These are phyloP conservation scores for Ottelia alismoides DNA, from an alignment of 106 monocot genomes.

Conservation along the genomic window DNA sequence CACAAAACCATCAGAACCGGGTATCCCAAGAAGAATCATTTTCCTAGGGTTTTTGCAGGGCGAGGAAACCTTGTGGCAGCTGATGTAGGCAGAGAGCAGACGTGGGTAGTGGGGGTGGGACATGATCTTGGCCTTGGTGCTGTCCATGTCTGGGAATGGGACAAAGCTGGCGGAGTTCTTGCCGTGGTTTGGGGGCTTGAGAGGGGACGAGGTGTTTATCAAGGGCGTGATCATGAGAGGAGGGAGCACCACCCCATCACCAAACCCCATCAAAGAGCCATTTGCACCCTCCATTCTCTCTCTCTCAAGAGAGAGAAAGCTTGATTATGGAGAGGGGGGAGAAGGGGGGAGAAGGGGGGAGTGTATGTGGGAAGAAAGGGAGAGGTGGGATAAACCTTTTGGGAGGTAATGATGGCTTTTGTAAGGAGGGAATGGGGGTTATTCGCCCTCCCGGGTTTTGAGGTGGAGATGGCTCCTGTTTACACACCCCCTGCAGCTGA, in stretches of 20 bases:
- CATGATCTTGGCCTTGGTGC: conserved; percentile 67
- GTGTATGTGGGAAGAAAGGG: no score
- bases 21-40: no score
- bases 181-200: neutral
- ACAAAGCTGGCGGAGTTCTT: neutral
- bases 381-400: no score
- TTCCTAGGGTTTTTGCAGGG: neutral
- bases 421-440: no score
- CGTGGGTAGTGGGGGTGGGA: conserved; percentile 61
- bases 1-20: no score
- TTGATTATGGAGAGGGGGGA: no score
- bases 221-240: conserved; percentile 55
- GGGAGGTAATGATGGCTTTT: no score
- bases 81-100: conserved; percentile 58
- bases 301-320: no score
- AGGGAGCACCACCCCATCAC: conserved; percentile 20
- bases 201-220: conserved; percentile 7
- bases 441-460: conserved; percentile 52
- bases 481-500: conserved; percentile 18
- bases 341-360: no score
- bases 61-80: conserved; percentile 46
- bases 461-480: conserved; percentile 25
- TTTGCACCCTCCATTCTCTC: neutral
- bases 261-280: conserved; percentile 14
- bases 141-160: neutral